Evolutionary conservation across 768 basidiomycete genomes (phyloP).

Genomic region (Suillus alpinus): DNA sequence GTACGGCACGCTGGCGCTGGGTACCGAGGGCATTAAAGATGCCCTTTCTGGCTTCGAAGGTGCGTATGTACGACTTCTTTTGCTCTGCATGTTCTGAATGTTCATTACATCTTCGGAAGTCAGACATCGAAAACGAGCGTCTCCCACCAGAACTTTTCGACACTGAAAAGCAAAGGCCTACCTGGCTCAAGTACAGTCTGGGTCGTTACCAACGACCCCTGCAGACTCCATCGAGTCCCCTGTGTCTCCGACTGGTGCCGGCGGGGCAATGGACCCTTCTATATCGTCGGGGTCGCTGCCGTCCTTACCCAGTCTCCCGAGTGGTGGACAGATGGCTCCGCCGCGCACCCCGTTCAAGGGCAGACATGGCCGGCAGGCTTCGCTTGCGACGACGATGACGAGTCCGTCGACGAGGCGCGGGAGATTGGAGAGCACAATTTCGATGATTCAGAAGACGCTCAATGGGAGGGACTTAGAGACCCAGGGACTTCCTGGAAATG

Average conservation of each 20-base stretch:
- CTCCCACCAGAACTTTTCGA: no score
- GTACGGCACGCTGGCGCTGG: constrained; percentile 79
- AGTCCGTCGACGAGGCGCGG: constrained; percentile 89
- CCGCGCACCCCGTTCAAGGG: constrained; percentile 55
- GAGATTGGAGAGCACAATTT: constrained; percentile 93
- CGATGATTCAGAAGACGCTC: constrained; percentile 88
- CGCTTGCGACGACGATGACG: constrained; percentile 88
- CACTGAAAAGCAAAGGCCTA: no score
- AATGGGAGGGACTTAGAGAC: constrained; percentile 60
- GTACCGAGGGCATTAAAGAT: no score
- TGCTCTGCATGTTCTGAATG: no score
- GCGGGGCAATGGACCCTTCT: constrained; percentile 39
- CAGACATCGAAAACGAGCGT: no score
- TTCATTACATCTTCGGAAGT: no score
- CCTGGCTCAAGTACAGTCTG: constrained; percentile 29
- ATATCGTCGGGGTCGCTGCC: constrained; percentile 21
- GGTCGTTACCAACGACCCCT: constrained; percentile 53
- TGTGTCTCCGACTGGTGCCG: constrained; percentile 42
- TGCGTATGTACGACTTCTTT: no score
- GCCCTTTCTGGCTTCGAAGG: no score
- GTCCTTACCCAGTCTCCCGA: constrained; percentile 23
- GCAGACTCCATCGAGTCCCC: constrained; percentile 40
- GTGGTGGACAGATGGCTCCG: constrained; percentile 16
- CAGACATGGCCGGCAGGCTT: constrained; percentile 48
- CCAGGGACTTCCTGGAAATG: constrained; percentile 18